Percentiles rank a stretch among this genome's conserved stretches.
These are phyloP conservation scores for Ceratocystis lukuohia DNA, from an alignment of 2,329 filamentous ascomycete species.

Conservation along the genomic window DNA sequence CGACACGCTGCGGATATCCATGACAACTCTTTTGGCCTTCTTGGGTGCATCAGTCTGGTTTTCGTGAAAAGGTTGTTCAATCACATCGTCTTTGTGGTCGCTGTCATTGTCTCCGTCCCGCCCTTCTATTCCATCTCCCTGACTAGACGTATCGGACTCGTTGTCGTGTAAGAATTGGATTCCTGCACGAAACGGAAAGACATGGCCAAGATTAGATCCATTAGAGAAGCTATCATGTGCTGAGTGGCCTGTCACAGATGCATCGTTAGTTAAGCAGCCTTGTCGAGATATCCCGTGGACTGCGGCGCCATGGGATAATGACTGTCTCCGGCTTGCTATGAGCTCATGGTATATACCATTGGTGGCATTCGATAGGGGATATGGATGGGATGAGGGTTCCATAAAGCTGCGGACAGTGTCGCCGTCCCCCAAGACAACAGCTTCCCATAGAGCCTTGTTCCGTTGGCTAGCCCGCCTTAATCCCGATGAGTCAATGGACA, in stretches of 20 bases:
- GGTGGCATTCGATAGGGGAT: background rate
- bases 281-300: slow-evolving; percentile 27
- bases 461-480: slow-evolving; percentile 72
- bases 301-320: background rate
- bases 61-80: slow-evolving; percentile 13
- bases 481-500: slow-evolving; percentile 67
- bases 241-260: slow-evolving; percentile 30
- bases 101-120: slow-evolving; percentile 2
- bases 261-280: slow-evolving; percentile 27
- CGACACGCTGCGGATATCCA: slow-evolving; percentile 82
- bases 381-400: slow-evolving; percentile 39
- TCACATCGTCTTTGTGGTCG: slow-evolving; percentile 31
- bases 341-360: slow-evolving; percentile 15
- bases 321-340: slow-evolving; percentile 12
- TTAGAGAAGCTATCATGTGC: slow-evolving; percentile 32
- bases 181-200: slow-evolving; percentile 62
- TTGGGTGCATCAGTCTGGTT: slow-evolving; percentile 28
- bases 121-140: slow-evolving; percentile 1
- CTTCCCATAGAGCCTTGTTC: slow-evolving; percentile 81
- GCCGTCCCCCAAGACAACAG: slow-evolving; percentile 63
- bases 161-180: background rate
- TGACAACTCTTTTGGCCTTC: slow-evolving; percentile 64
- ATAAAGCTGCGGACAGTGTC: slow-evolving; percentile 64
- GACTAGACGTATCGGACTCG: slow-evolving; percentile 28
- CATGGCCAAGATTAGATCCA: slow-evolving; percentile 57